A percentile compares a stretch with the other conserved stretches of the same genome.
Evolutionary conservation across 352 stramenopile species (phyloP).

Genomic region (Phytophthora syringae): DNA sequence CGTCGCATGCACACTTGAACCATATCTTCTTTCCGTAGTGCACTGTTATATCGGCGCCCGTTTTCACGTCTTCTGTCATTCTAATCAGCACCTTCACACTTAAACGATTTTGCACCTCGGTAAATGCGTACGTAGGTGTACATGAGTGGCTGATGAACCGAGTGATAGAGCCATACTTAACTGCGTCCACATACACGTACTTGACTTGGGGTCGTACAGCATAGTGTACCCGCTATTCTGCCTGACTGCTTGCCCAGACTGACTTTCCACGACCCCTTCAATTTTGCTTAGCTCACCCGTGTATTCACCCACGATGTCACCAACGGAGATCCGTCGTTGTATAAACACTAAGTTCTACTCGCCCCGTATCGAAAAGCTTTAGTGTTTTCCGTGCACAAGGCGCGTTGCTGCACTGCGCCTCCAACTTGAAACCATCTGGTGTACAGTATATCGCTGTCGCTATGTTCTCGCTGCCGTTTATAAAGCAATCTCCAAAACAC

Average conservation of each 20-base stretch:
- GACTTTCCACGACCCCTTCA: not conserved
- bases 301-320: slow-evolving; percentile 13
- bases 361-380: not conserved
- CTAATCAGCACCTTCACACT: not conserved
- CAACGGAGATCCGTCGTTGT: slow-evolving; percentile 8
- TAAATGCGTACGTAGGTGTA: slow-evolving; percentile 1
- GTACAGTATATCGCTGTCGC: not conserved
- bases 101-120: slow-evolving; percentile 5
- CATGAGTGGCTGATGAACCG: slow-evolving; percentile 5
- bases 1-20: not conserved
- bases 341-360: not conserved
- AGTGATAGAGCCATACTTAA: not conserved
- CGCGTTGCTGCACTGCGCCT: slow-evolving; percentile 1
- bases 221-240: slow-evolving; percentile 1
- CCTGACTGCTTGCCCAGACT: not conserved
- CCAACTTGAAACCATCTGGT: not conserved
- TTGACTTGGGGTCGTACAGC: slow-evolving; percentile 4
- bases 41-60: not conserved
- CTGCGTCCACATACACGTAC: slow-evolving; percentile 9
- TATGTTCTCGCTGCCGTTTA: not conserved
- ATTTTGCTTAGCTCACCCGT: not conserved
- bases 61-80: not conserved
- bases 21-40: not conserved
- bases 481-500: slow-evolving; percentile 3
- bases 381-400: not conserved